Percentiles rank a stretch among this genome's conserved stretches.
Conservation (phyloP, 2,329 filamentous ascomycete species). For the Ophiostoma fasciatum region DNA sequence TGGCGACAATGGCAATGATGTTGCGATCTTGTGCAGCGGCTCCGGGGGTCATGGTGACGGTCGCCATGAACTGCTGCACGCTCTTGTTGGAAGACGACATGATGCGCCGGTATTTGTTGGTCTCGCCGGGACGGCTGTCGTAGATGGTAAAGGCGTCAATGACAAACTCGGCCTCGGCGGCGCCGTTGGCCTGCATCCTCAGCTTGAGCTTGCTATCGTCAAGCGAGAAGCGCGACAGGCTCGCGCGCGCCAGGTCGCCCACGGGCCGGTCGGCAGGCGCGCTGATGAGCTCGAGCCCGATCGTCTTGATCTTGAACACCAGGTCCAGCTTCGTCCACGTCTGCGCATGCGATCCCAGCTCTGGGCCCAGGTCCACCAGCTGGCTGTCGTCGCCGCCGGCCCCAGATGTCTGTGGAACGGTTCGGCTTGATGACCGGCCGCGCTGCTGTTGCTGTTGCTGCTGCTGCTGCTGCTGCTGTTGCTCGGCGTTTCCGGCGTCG, state of each 20-base stretch:
- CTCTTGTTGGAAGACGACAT: conserved; percentile 95
- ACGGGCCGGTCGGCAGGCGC: conserved; percentile 63
- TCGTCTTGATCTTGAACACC: conserved; percentile 73
- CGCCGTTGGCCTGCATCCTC: conserved; percentile 81
- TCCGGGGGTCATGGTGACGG: conserved; percentile 79
- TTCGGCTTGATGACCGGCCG: no score
- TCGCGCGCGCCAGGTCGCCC: conserved; percentile 61
- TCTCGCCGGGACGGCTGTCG: conserved; percentile 76
- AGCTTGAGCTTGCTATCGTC: conserved; percentile 88
- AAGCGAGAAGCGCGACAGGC: conserved; percentile 84
- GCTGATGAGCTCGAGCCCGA: conserved; percentile 76
- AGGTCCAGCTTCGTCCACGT: conserved; percentile 91
- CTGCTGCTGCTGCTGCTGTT: no score
- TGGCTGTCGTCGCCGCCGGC: conserved; percentile 21
- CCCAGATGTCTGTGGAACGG: no score
- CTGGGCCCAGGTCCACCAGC: conserved; percentile 47
- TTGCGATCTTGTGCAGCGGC: conserved; percentile 63
- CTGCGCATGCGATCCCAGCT: conserved; percentile 51
- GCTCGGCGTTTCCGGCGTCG: neutral
- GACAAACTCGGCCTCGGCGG: conserved; percentile 81
- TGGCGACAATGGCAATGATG: conserved; percentile 78
- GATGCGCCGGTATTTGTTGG: conserved; percentile 94
- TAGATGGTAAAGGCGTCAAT: conserved; percentile 91
- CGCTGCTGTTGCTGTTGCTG: no score
- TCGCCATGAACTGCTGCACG: conserved; percentile 97